Percentiles rank a stretch among this genome's conserved stretches.
Conservation (phyloP, 805 yeast species). For the Kodamaea kakaduensis region DNA sequence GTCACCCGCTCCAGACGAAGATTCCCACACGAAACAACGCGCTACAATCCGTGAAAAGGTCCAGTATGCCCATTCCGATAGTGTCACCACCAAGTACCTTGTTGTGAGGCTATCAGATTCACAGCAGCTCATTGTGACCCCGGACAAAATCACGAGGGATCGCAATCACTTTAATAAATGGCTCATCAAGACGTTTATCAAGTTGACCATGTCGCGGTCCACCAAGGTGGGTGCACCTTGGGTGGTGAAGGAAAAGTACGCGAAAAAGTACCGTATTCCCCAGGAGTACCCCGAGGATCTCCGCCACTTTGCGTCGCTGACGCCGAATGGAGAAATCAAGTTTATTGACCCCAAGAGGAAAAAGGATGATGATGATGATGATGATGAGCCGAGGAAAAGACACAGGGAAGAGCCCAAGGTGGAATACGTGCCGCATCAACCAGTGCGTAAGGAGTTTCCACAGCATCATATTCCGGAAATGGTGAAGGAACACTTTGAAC, state of each 20-base stretch:
- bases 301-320: conserved; percentile 34
- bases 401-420: conserved; percentile 1
- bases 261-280: conserved; percentile 63
- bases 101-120: conserved; percentile 53
- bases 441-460: conserved; percentile 18
- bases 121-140: conserved; percentile 67
- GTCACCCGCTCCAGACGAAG: conserved; percentile 5
- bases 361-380: conserved; percentile 5
- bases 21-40: conserved; percentile 29
- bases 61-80: conserved; percentile 53
- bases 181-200: conserved; percentile 82
- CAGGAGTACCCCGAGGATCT: conserved; percentile 55
- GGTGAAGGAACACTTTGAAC: conserved; percentile 15
- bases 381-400: conserved; percentile 1
- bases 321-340: conserved; percentile 28
- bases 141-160: conserved; percentile 72
- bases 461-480: conserved; percentile 31
- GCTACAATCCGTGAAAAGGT: conserved; percentile 85
- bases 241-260: conserved; percentile 81
- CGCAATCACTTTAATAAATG: conserved; percentile 85
- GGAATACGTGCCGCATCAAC: conserved; percentile 2
- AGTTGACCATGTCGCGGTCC: conserved; percentile 71
- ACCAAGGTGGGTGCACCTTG: conserved; percentile 92
- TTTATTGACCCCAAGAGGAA: conserved; percentile 6
- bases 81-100: conserved; percentile 55